Conservation (phyloP, 2,329 filamentous ascomycete genomes). For the Dactylellina cionopaga region DNA sequence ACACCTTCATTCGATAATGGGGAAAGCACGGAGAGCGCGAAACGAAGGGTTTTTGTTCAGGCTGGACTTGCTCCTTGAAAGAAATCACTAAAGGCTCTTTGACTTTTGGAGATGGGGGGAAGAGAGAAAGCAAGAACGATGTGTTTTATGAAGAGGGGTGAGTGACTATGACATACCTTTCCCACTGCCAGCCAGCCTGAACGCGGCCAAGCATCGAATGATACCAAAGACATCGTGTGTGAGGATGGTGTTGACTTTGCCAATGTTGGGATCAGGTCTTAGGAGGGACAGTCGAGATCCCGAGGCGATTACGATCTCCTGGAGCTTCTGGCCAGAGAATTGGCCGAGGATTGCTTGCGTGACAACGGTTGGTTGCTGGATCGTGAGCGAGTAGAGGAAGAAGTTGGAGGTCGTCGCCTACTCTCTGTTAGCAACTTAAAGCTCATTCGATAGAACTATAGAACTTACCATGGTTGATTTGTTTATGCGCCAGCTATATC, state of each 20-base stretch:
- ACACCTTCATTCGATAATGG: slow-evolving; percentile 41
- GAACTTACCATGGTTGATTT: slow-evolving; percentile 37
- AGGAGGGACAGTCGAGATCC: slow-evolving; percentile 89
- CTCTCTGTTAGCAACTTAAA: slow-evolving; percentile 13
- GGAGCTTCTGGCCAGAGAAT: slow-evolving; percentile 94
- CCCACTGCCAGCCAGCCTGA: slow-evolving; percentile 88
- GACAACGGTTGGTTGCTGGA: slow-evolving; percentile 89
- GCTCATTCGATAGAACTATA: not conserved
- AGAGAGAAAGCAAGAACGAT: slow-evolving; percentile 55
- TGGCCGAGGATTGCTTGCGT: slow-evolving; percentile 92
- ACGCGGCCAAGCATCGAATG: slow-evolving; percentile 86
- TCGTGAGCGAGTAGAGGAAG: slow-evolving; percentile 97
- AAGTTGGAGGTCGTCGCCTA: slow-evolving; percentile 97
- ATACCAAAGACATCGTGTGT: slow-evolving; percentile 97
- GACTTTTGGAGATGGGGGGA: slow-evolving; percentile 65
- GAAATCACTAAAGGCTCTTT: slow-evolving; percentile 71
- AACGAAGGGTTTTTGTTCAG: slow-evolving; percentile 61
- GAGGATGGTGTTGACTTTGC: slow-evolving; percentile 84
- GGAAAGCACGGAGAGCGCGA: slow-evolving; percentile 23
- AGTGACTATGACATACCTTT: slow-evolving; percentile 78
- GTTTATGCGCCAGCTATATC: slow-evolving; percentile 4
- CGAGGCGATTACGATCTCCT: slow-evolving; percentile 94
- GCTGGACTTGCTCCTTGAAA: slow-evolving; percentile 68
- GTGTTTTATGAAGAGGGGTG: not conserved
- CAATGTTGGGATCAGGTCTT: slow-evolving; percentile 83